Evolutionary conservation across 2,329 filamentous ascomycete genomes (phyloP).

Genomic region (Venturia carpophila): DNA sequence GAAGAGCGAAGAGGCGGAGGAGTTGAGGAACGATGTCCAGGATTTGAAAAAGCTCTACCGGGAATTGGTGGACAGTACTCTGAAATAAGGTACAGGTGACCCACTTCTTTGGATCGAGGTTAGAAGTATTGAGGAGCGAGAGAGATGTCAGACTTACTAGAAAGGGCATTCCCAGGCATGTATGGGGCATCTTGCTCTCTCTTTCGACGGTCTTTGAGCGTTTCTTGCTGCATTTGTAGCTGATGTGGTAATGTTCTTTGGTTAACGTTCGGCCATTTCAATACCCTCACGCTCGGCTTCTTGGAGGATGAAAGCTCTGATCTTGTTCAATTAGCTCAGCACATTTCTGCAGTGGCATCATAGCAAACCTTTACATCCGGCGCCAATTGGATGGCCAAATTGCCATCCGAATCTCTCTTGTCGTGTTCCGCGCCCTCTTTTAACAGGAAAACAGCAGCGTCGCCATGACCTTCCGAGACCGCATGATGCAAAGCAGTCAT

Average conservation of each 20-base stretch:
- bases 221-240: neutral
- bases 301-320: conserved; percentile 67
- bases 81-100: neutral
- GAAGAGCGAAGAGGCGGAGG: conserved; percentile 91
- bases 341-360: neutral
- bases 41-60: conserved; percentile 96
- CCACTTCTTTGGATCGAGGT: neutral
- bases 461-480: conserved; percentile 66
- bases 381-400: conserved; percentile 68
- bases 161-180: neutral
- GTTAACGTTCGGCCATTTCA: conserved; percentile 39
- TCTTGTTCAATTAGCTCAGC: conserved; percentile 38
- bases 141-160: neutral
- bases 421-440: conserved; percentile 77
- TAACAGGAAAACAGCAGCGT: conserved; percentile 73
- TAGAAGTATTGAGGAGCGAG: no score
- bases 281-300: conserved; percentile 80
- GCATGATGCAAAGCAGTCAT: conserved; percentile 88
- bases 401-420: conserved; percentile 65
- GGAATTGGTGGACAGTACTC: conserved; percentile 39
- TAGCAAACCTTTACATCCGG: conserved; percentile 70
- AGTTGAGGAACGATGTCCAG: conserved; percentile 77
- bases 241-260: neutral
- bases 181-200: neutral
- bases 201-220: neutral